A percentile compares a stretch with the other conserved stretches of the same genome.
Conservation (phyloP, 2,329 filamentous ascomycete genomes). For the Diaporthe humulicola region DNA sequence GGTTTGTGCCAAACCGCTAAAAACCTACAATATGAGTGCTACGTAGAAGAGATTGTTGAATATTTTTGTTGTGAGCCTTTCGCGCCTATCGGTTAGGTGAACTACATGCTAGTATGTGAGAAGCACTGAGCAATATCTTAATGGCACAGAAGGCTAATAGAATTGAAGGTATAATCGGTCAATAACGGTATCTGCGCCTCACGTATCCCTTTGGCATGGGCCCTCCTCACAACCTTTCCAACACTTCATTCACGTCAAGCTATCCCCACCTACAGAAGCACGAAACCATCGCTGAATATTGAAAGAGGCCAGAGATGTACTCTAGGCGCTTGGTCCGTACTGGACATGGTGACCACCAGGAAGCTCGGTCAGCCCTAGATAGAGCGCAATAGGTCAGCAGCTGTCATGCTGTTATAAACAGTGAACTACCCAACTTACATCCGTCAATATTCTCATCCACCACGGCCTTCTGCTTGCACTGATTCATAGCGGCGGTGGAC, state of each 20-base stretch:
- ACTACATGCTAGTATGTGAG: background rate
- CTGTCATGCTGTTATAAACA: background rate
- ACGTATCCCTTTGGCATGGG: background rate
- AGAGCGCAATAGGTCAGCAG: background rate
- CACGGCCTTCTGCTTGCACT: constrained; percentile 43
- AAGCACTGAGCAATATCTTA: background rate
- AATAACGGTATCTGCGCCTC: background rate
- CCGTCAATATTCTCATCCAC: constrained; percentile 47
- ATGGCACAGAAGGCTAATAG: background rate
- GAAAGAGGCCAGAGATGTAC: background rate
- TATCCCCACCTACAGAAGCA: background rate
- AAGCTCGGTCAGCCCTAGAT: constrained; percentile 19
- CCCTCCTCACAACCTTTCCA: background rate
- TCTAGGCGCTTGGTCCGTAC: background rate
- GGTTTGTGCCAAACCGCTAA: too few relatives aligned
- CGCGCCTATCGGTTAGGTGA: background rate
- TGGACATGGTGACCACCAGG: constrained; percentile 11
- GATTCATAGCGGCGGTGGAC: constrained; percentile 43
- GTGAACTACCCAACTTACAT: constrained; percentile 43
- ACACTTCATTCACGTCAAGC: background rate
- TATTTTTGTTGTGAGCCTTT: background rate
- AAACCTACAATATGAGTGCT: too few relatives aligned
- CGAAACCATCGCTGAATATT: background rate
- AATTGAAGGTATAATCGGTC: background rate
- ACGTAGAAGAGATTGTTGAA: background rate